Percentiles rank a stretch among this genome's conserved stretches.
Evolutionary conservation across 2,329 filamentous ascomycete genomes (phyloP).

Genomic region (Aphanocladium album): DNA sequence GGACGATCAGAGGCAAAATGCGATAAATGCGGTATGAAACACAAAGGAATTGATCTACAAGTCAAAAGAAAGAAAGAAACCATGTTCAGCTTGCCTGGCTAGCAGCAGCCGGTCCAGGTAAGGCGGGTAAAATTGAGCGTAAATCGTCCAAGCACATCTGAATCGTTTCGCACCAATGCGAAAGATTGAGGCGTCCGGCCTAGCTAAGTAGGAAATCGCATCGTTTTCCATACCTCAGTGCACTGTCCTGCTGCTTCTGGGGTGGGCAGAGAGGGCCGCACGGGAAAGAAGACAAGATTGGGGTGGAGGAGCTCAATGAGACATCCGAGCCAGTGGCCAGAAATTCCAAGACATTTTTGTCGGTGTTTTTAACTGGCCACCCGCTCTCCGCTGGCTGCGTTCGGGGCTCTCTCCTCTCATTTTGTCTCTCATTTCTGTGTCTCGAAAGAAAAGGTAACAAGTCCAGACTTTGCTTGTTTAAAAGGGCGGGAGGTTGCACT

Average conservation of each 20-base stretch:
- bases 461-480: background rate
- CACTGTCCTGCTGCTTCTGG: background rate
- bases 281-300: conserved; percentile 1
- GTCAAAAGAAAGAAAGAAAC: background rate
- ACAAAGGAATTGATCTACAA: background rate
- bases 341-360: conserved; percentile 5
- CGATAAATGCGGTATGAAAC: background rate
- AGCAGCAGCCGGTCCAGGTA: background rate
- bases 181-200: no score
- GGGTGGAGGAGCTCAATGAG: background rate
- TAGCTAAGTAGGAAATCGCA: no score
- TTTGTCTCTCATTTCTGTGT: background rate
- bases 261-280: background rate
- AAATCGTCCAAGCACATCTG: background rate
- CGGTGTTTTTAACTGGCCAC: no score
- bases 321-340: background rate
- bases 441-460: background rate
- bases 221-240: no score
- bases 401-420: background rate
- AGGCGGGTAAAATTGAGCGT: background rate
- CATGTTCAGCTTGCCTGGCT: background rate
- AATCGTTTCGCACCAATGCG: background rate
- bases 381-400: background rate
- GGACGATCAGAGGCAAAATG: no score
- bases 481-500: background rate